phyloP scores from a whole-genome alignment of 2,329 filamentous ascomycete species.

The Fusarium lateritium region DNA sequence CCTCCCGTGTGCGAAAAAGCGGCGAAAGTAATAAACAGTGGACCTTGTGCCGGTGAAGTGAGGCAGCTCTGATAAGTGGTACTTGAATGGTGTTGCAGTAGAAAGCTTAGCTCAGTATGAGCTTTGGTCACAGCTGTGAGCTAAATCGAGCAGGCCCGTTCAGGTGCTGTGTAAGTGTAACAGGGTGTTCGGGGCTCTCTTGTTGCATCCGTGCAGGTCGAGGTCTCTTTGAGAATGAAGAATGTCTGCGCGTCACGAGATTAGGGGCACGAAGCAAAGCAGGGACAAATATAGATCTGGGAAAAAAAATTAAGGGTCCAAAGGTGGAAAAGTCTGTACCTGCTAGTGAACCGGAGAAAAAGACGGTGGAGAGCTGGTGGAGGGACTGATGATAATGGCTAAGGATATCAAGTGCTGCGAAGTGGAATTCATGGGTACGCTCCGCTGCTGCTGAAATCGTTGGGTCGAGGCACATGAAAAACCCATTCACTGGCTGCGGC shows the following conservation, averaged over 20 bases:
- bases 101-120: slow-evolving; percentile 44
- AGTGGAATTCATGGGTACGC: slow-evolving; percentile 29
- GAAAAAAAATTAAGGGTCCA: slow-evolving; percentile 24
- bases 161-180: slow-evolving; percentile 50
- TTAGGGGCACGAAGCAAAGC: slow-evolving; percentile 32
- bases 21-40: slow-evolving; percentile 38
- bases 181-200: slow-evolving; percentile 31
- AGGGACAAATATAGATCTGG: slow-evolving; percentile 32
- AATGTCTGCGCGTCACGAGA: slow-evolving; percentile 45
- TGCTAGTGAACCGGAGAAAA: slow-evolving; percentile 44
- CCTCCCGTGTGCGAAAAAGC: slow-evolving; percentile 35
- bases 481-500: slow-evolving; percentile 28
- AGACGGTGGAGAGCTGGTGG: slow-evolving; percentile 48
- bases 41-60: slow-evolving; percentile 40
- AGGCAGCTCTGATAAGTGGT: slow-evolving; percentile 30
- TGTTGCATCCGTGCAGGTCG: slow-evolving; percentile 32
- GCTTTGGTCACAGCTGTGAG: slow-evolving; percentile 24
- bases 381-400: slow-evolving; percentile 42
- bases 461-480: slow-evolving; percentile 41
- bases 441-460: slow-evolving; percentile 34
- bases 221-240: slow-evolving; percentile 30
- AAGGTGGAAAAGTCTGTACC: slow-evolving; percentile 40
- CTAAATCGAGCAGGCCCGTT: slow-evolving; percentile 34
- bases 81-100: slow-evolving; percentile 34
- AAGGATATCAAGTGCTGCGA: slow-evolving; percentile 39